These are phyloP conservation scores for Aotearoamyces nothofagi DNA, from an alignment of 2,329 filamentous ascomycete species.

Conservation along the genomic window DNA sequence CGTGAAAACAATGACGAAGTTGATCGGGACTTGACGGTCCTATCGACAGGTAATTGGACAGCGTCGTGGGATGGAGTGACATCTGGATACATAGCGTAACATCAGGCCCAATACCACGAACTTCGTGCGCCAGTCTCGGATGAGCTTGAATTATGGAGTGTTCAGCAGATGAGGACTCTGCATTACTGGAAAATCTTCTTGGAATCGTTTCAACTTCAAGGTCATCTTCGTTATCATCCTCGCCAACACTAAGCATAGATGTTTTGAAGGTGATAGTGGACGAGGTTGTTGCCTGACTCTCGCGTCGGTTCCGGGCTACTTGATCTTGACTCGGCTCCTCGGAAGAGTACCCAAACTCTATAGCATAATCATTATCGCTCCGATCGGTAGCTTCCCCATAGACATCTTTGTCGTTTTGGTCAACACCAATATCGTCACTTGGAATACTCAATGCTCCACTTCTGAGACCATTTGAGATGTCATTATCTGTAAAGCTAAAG, in stretches of 20 bases:
- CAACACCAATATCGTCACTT: no score
- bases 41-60: constrained; percentile 39
- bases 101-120: no score
- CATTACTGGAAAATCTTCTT: no score
- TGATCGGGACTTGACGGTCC: constrained; percentile 10
- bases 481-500: no score
- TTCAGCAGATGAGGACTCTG: no score
- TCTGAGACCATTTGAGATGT: no score
- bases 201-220: constrained; percentile 33
- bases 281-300: constrained; percentile 10
- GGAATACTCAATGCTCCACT: no score
- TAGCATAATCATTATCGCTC: neutral
- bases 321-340: no score
- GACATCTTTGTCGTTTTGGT: no score
- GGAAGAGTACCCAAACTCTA: constrained; percentile 1
- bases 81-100: constrained; percentile 27
- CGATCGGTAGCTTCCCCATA: neutral
- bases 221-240: constrained; percentile 23
- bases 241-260: constrained; percentile 11
- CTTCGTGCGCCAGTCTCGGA: no score
- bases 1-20: constrained; percentile 44
- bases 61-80: constrained; percentile 46
- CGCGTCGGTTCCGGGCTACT: neutral
- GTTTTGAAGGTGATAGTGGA: constrained; percentile 26
- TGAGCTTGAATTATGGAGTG: no score